Evolutionary conservation across 2,329 filamentous ascomycete species (phyloP), one percentile per base, ranked within the genome.

Genomic region (Aspergillus tamarii): DNA sequence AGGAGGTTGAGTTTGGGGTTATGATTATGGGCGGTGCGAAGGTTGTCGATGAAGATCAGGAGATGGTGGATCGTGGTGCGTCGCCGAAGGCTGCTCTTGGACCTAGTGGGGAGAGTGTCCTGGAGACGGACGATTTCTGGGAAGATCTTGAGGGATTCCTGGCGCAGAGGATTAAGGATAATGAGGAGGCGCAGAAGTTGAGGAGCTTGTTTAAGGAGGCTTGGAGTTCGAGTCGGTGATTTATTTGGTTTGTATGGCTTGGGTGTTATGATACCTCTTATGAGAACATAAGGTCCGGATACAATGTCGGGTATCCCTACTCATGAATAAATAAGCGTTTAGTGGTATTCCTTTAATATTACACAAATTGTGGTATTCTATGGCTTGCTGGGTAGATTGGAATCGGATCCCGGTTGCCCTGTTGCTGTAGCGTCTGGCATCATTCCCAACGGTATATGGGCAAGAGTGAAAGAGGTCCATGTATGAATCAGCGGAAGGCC

Each of bases 41-140:
- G 28, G 76, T 78, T n/a, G 70, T 81, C 36, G 80, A 80, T 63
- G 70, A 73, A 28, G 75, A 79, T 19, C 61, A 61, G 36, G 61
- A 64, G 60, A 70, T 73, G 69, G 67, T 76, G 69, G 76, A 32
- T 48, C 34, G 41, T 67, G 72, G 63, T 68, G 8, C 61, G 41
- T 36, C 56, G n/a, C 70, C 66, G 45, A 74, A 77, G 66, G 73
- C 79, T 48, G 84, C 84, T 59, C 83, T 85, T 67, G 83, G 81
- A 3, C 77, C 83, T n/a, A 88, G 85, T 68, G 86, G 85, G 39
- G 80, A 79, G 60, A 85, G 86, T 32, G 84, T 90, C 23, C 74
- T 96, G 67, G 81, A 87, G 73, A 90, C 87, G 14, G 87, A 90
- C 8, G 88, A 85, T 61, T 99, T 99, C 75, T 99, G 95, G 95